phyloP scores from a whole-genome alignment of 2,329 filamentous ascomycete genomes.

The Fusarium fracticaudum region DNA sequence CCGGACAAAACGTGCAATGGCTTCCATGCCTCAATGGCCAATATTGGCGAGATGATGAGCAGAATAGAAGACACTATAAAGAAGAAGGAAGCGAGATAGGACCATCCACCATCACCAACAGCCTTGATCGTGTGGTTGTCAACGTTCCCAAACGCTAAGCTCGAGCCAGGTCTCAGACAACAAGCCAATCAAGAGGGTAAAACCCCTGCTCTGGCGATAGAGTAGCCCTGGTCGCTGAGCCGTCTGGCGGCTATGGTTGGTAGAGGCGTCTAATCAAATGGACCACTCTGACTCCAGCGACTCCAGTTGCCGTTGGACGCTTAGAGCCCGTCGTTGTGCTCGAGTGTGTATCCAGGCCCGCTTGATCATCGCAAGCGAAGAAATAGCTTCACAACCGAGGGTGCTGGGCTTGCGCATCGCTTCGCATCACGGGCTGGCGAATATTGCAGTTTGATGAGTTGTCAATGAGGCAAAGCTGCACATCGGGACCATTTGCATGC shows the following conservation, averaged over 20 bases:
- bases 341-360: constrained; percentile 6
- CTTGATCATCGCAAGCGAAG: constrained; percentile 24
- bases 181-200: constrained; percentile 47
- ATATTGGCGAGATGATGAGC: constrained; percentile 9
- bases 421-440: constrained; percentile 29
- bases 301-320: constrained; percentile 17
- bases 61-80: constrained; percentile 7
- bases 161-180: constrained; percentile 41
- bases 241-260: constrained; percentile 50
- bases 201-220: constrained; percentile 45
- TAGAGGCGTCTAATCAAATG: constrained; percentile 42
- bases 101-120: constrained; percentile 26
- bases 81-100: constrained; percentile 8
- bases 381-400: constrained; percentile 18
- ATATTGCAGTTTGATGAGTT: constrained; percentile 42
- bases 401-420: constrained; percentile 25
- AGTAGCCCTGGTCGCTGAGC: constrained; percentile 40
- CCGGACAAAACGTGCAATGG: constrained; percentile 37
- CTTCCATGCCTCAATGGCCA: constrained; percentile 33
- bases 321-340: constrained; percentile 19
- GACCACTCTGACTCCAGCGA: constrained; percentile 32
- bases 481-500: constrained; percentile 26
- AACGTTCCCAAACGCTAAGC: constrained; percentile 48
- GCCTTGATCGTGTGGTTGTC: constrained; percentile 38
- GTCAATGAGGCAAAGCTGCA: constrained; percentile 41